A percentile compares a stretch with the other conserved stretches of the same genome.
These are phyloP conservation scores for Geranium incanum DNA, from an alignment of 441 rosid genomes.

Conservation along the genomic window DNA sequence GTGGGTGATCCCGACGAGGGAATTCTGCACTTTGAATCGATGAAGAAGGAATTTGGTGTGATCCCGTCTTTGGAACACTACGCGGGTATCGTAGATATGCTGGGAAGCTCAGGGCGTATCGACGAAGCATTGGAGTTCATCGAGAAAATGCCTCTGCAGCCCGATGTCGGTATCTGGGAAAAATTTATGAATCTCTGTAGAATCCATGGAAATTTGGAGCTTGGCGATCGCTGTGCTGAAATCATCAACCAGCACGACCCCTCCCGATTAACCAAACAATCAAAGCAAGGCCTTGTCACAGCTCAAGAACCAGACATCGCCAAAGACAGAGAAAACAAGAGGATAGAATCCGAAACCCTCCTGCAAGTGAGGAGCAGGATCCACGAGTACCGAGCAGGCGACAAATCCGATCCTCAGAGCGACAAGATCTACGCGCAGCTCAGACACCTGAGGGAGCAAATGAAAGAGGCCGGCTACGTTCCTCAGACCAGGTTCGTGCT, in stretches of 20 bases:
- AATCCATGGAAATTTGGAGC: constrained; percentile 64
- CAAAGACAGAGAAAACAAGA: constrained; percentile 46
- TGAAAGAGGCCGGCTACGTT: constrained; percentile 73
- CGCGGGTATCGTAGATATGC: constrained; percentile 52
- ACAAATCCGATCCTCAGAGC: constrained; percentile 68
- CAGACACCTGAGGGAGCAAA: constrained; percentile 40
- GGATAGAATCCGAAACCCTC: constrained; percentile 31
- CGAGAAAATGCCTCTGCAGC: constrained; percentile 57
- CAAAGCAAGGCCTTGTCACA: constrained; percentile 63
- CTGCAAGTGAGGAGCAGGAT: constrained; percentile 35
- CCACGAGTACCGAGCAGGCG: constrained; percentile 70
- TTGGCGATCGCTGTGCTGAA: constrained; percentile 79
- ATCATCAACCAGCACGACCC: constrained; percentile 51
- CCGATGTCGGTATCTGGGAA: constrained; percentile 62
- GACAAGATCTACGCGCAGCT: constrained; percentile 46
- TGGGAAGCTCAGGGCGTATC: constrained; percentile 56
- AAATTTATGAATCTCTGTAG: constrained; percentile 63
- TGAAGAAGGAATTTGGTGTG: constrained; percentile 51
- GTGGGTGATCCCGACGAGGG: constrained; percentile 72
- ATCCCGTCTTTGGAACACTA: constrained; percentile 60
- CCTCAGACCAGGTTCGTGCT: constrained; percentile 50
- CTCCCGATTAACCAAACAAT: constrained; percentile 41
- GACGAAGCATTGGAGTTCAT: constrained; percentile 72
- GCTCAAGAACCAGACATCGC: constrained; percentile 40
- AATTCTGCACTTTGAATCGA: constrained; percentile 62